Conservation (phyloP, 2,329 filamentous ascomycete species). For the Pestalotiopsis sp. region DNA sequence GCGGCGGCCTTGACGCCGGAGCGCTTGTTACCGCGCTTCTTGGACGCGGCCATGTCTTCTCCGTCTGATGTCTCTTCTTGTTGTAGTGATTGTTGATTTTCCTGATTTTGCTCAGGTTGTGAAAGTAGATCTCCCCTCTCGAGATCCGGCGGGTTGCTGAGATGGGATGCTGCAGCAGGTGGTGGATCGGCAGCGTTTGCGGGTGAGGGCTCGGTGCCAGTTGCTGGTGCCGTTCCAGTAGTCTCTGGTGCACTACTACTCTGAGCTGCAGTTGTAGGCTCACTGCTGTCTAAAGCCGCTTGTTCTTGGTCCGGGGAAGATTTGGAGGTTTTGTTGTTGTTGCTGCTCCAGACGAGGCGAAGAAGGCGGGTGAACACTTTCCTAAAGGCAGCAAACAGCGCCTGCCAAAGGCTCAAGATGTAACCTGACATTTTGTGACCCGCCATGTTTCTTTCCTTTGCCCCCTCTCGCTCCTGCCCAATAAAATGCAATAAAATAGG, state of each 20-base stretch:
- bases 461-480: constrained; percentile 21
- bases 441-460: constrained; percentile 28
- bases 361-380: constrained; percentile 33
- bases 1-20: constrained; percentile 24
- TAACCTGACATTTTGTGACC: constrained; percentile 37
- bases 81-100: constrained; percentile 3
- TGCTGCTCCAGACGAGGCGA: constrained; percentile 23
- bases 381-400: constrained; percentile 36
- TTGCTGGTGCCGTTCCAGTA: background rate
- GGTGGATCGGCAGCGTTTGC: constrained; percentile 7
- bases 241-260: background rate
- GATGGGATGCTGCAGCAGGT: constrained; percentile 7
- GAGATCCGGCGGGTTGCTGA: constrained; percentile 3
- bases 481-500: background rate
- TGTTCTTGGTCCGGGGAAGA: constrained; percentile 14
- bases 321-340: constrained; percentile 1
- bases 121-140: background rate
- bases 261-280: background rate
- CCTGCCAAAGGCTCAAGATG: constrained; percentile 35
- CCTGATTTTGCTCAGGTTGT: background rate
- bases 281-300: background rate
- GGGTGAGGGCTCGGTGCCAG: background rate
- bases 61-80: constrained; percentile 16
- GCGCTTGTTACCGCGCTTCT: constrained; percentile 32
- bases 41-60: constrained; percentile 27